These are phyloP conservation scores for Lipomyces yamadae DNA, from an alignment of 805 yeast genomes.

Conservation along the genomic window DNA sequence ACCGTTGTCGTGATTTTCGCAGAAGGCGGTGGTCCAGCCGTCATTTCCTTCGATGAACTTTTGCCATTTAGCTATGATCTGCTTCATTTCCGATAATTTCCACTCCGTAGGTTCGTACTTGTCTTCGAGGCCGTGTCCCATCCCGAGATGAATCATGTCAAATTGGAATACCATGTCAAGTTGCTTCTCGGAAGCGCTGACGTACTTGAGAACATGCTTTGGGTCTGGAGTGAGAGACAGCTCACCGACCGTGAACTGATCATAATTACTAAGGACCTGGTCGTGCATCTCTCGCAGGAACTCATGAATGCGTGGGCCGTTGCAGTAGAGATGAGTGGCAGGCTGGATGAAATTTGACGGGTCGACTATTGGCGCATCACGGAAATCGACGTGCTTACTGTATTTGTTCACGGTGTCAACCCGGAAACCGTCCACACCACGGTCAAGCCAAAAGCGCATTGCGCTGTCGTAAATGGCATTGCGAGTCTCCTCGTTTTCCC, in stretches of 20 bases:
- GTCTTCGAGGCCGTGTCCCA: background rate
- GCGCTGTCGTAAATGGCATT: slow-evolving; percentile 50
- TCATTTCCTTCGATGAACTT: slow-evolving; percentile 48
- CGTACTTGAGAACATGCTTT: slow-evolving; percentile 40
- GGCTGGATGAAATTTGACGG: slow-evolving; percentile 53
- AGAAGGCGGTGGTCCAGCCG: slow-evolving; percentile 60
- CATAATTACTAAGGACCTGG: slow-evolving; percentile 50
- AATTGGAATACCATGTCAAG: slow-evolving; percentile 50
- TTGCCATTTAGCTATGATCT: slow-evolving; percentile 15
- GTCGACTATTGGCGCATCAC: slow-evolving; percentile 56
- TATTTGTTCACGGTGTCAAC: slow-evolving; percentile 61
- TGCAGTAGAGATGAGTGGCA: slow-evolving; percentile 44
- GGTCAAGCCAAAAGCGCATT: slow-evolving; percentile 58
- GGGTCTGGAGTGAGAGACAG: slow-evolving; percentile 50
- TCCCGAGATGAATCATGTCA: slow-evolving; percentile 41
- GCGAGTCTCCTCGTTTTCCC: slow-evolving; percentile 57
- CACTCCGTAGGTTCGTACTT: background rate
- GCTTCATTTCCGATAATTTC: slow-evolving; percentile 18
- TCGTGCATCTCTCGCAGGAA: slow-evolving; percentile 59
- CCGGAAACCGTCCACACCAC: slow-evolving; percentile 64
- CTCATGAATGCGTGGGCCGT: slow-evolving; percentile 64
- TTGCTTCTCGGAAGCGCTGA: slow-evolving; percentile 41
- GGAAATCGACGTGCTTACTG: slow-evolving; percentile 53
- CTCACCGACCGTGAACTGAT: slow-evolving; percentile 64
- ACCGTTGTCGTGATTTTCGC: slow-evolving; percentile 67